Evolutionary conservation across 495 filamentous ascomycete genomes (phyloP).

Genomic region (Podospora anserina): DNA sequence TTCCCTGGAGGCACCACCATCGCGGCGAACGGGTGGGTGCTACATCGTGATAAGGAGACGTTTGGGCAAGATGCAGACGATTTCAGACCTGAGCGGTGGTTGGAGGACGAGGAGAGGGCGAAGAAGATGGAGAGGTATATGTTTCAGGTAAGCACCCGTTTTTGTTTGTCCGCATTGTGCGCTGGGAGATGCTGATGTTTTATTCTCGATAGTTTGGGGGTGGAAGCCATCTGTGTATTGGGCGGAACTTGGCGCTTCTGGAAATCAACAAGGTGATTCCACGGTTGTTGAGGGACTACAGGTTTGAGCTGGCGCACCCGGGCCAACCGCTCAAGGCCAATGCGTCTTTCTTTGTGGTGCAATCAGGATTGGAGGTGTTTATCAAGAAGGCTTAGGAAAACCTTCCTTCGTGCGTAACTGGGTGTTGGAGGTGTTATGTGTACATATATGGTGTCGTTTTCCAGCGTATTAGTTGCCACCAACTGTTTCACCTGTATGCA

Average conservation of each 20-base stretch:
- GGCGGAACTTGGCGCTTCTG: slow-evolving; percentile 52
- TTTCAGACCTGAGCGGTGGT: slow-evolving; percentile 65
- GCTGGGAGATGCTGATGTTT: background rate
- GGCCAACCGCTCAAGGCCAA: slow-evolving; percentile 44
- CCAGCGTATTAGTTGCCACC: too few relatives aligned
- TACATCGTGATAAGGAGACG: slow-evolving; percentile 50
- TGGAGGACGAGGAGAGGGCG: slow-evolving; percentile 48
- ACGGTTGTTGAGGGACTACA: slow-evolving; percentile 47
- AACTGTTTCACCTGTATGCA: too few relatives aligned
- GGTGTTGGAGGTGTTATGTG: too few relatives aligned
- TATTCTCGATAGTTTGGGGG: slow-evolving; percentile 42
- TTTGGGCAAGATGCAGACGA: slow-evolving; percentile 62
- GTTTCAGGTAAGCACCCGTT: slow-evolving; percentile 40
- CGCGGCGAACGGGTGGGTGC: slow-evolving; percentile 54
- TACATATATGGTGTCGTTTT: too few relatives aligned
- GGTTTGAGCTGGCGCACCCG: slow-evolving; percentile 49
- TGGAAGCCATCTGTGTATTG: slow-evolving; percentile 54
- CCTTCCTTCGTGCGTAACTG: too few relatives aligned
- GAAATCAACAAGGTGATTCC: slow-evolving; percentile 58
- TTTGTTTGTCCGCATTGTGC: background rate
- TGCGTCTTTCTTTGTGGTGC: slow-evolving; percentile 55
- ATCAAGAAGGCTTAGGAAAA: slow-evolving; percentile 26
- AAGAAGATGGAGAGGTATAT: slow-evolving; percentile 50
- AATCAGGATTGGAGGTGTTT: slow-evolving; percentile 48
- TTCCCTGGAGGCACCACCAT: slow-evolving; percentile 52